These are phyloP conservation scores for Saccharum spontaneum DNA, from an alignment of 176 grass and related monocot genomes.

Conservation along the genomic window DNA sequence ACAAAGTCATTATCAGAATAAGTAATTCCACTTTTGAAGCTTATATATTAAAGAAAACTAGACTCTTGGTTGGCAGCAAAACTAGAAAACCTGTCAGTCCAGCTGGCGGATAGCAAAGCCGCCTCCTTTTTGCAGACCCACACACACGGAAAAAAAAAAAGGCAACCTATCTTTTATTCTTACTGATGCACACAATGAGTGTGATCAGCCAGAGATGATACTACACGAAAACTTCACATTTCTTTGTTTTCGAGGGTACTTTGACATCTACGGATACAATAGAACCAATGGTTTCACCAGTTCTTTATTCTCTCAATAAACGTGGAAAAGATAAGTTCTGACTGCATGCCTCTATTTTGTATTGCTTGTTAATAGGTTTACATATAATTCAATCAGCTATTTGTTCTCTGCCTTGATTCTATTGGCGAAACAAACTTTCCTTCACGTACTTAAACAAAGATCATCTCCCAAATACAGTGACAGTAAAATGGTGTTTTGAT, in stretches of 20 bases:
- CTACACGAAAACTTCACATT: not conserved
- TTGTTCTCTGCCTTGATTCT: not conserved
- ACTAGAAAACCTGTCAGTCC: not conserved
- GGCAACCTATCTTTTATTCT: not conserved
- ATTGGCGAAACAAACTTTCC: not conserved
- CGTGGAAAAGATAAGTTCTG: not conserved
- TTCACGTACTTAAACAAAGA: not conserved
- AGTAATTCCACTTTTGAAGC: not conserved
- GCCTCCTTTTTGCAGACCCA: not conserved
- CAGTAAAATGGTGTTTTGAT: not conserved
- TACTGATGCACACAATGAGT: constrained; percentile 7
- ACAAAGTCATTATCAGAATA: constrained; percentile 6
- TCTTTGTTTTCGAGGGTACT: not conserved
- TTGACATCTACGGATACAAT: not conserved
- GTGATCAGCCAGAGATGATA: not conserved
- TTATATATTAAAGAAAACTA: not conserved
- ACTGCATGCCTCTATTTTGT: not conserved
- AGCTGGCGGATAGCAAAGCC: constrained; percentile 8
- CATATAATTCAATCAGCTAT: constrained; percentile 13
- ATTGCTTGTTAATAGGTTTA: not conserved
- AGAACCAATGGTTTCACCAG: not conserved
- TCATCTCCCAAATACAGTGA: not conserved
- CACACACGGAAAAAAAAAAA: not conserved
- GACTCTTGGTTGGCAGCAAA: not conserved
- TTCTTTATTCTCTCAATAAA: not conserved